Percentiles rank a stretch among this genome's conserved stretches.
phyloP scores from a whole-genome alignment of 2,329 filamentous ascomycete genomes.

The Diaporthe longicolla region DNA sequence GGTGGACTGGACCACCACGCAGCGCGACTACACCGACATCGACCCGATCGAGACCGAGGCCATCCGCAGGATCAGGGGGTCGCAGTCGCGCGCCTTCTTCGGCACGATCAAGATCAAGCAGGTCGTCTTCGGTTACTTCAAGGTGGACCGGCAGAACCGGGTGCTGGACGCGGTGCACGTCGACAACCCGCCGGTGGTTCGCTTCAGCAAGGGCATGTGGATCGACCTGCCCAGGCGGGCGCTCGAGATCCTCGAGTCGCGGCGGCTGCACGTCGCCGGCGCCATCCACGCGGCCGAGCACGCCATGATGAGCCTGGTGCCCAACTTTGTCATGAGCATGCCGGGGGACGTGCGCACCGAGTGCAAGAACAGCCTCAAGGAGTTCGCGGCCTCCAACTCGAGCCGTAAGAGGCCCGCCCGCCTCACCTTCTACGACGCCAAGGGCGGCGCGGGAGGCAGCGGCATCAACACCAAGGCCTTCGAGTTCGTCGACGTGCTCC shows the following conservation, averaged over 20 bases:
- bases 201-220: conserved; percentile 93
- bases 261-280: conserved; percentile 84
- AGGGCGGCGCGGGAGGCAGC: conserved; percentile 85
- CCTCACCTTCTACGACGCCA: conserved; percentile 94
- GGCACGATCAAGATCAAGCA: conserved; percentile 89
- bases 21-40: conserved; percentile 93
- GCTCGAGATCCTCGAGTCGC: conserved; percentile 81
- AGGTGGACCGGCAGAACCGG: conserved; percentile 86
- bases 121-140: conserved; percentile 97
- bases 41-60: conserved; percentile 94
- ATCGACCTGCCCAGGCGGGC: conserved; percentile 87
- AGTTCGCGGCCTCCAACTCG: conserved; percentile 80
- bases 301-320: conserved; percentile 87
- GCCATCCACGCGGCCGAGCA: conserved; percentile 97
- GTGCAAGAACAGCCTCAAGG: conserved; percentile 90
- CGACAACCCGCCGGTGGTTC: conserved; percentile 91
- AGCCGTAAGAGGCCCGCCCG: conserved; percentile 86
- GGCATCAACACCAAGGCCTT: conserved; percentile 95
- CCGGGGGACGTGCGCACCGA: conserved; percentile 95
- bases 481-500: conserved; percentile 86
- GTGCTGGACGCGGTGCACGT: conserved; percentile 94
- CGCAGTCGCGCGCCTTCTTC: conserved; percentile 81
- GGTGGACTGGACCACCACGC: conserved; percentile 94
- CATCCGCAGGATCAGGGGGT: conserved; percentile 78
- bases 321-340: conserved; percentile 90